Conservation (phyloP, 2,329 filamentous ascomycete species). For the Fusarium hainanense region DNA sequence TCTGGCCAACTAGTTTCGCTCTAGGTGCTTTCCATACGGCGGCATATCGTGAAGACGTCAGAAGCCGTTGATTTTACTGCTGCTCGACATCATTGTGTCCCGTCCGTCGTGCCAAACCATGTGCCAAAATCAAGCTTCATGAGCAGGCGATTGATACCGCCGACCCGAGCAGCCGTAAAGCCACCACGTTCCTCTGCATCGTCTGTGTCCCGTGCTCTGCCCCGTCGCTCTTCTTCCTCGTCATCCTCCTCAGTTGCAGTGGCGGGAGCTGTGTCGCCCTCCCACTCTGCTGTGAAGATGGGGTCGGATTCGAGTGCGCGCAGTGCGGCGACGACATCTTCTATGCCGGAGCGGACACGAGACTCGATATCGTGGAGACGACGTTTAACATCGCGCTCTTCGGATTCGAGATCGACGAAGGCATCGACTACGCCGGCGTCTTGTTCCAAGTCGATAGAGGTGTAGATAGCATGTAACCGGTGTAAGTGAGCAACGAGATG, state of each 20-base stretch:
- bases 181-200: conserved; percentile 48
- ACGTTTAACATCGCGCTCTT: conserved; percentile 74
- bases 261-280: conserved; percentile 47
- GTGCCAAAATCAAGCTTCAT: conserved; percentile 87
- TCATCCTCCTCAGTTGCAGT: conserved; percentile 26
- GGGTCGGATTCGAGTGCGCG: conserved; percentile 58
- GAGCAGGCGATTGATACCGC: conserved; percentile 83
- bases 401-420: conserved; percentile 75
- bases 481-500: conserved; percentile 81
- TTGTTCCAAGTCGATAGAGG: conserved; percentile 80
- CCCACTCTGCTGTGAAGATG: conserved; percentile 58
- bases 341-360: conserved; percentile 74
- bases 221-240: conserved; percentile 11
- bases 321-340: conserved; percentile 70
- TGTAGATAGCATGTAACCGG: conserved; percentile 80
- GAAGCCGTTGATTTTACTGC: conserved; percentile 17
- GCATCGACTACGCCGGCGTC: conserved; percentile 85
- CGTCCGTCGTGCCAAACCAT: conserved; percentile 59
- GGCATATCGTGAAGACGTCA: conserved; percentile 7
- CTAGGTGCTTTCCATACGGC: not conserved
- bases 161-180: conserved; percentile 78
- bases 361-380: conserved; percentile 73
- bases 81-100: conserved; percentile 31
- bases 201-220: conserved; percentile 54
- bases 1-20: conserved; percentile 2